Evolutionary conservation across 208 protist species (phyloP).

Genomic region (Crithidia sp.): DNA sequence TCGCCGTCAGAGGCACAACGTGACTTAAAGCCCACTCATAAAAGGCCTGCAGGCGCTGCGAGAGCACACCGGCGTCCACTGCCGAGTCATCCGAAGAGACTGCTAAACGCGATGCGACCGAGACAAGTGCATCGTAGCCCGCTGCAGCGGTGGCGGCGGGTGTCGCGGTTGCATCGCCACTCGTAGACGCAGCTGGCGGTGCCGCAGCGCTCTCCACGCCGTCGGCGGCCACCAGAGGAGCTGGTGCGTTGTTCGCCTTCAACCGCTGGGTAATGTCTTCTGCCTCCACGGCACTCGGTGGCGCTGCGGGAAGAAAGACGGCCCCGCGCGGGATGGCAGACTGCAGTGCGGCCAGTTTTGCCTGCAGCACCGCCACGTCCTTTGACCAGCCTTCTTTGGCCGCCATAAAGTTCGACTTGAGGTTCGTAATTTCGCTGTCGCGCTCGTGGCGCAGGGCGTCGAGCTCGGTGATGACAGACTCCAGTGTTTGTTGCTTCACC

Average conservation of each 20-base stretch:
- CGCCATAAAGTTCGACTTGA: constrained; percentile 55
- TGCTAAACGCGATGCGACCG: constrained; percentile 1
- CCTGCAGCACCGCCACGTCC: constrained; percentile 61
- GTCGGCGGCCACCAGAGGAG: not conserved
- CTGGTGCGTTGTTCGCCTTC: not conserved
- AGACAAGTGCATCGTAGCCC: not conserved
- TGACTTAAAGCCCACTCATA: constrained; percentile 16
- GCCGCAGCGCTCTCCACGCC: no score
- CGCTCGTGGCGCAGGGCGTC: constrained; percentile 44
- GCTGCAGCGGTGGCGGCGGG: not conserved
- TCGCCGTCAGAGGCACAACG: constrained; percentile 17
- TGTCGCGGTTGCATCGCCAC: no score
- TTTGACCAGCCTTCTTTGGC: constrained; percentile 60
- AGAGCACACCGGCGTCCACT: not conserved
- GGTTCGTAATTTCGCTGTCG: constrained; percentile 56
- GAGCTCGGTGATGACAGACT: constrained; percentile 62
- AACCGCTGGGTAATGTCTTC: not conserved
- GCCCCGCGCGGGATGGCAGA: constrained; percentile 27
- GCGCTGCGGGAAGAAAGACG: constrained; percentile 18
- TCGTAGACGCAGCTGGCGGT: not conserved
- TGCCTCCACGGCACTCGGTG: not conserved
- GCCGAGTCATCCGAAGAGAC: not conserved
- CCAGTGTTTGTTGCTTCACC: constrained; percentile 48
- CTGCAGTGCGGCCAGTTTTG: constrained; percentile 58
- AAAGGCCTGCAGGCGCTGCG: constrained; percentile 23